Evolutionary conservation across 257 asterid species (phyloP), one percentile per base, ranked within the genome.

Genomic region (Linaria vulgaris): DNA sequence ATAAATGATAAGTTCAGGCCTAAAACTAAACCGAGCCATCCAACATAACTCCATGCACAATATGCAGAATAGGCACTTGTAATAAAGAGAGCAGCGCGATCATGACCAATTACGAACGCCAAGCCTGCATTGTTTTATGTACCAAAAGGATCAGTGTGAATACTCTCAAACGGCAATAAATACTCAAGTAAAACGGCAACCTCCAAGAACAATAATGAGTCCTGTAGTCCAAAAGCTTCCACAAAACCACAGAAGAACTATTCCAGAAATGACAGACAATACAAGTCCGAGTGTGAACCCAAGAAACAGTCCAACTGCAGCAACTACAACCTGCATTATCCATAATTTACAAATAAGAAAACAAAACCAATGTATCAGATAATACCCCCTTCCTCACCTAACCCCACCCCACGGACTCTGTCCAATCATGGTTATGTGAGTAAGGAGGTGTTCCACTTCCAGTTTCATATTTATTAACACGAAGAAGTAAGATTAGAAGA

Each of bases 221-320:
- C 81, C 76, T 23, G 95, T 91, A 44, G 81, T 82, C 97, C 96
- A 94, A 79, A 94, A 85, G 86, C 95, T 90, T 65, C 97, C 95
- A 68, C 85, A 90, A 44, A 84, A 50, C 97, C 97, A 90, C 34
- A 90, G 69, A 64, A 85, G 78, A 55, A 69, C 47, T 22, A 74
- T 45, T 31, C 87, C 94, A 49, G 72, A 44, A 69, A 83, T 41
- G 63, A 75, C 76, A 55, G 81, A 66, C 61, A 86, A 72, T 54
- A 87, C 66, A 79, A 75, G 48, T 68, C 85, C 77, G 20, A 84
- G 74, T 3, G 81, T 72, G 77, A 94, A 72, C 60, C 97, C 97
- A 39, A 85, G 43, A 71, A 90, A 70, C 25, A 80, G 78, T 76
- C 94, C 94, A 50, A 74, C 73, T 52, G 74, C 79, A 78, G 80